These are phyloP conservation scores for Lentinus tigrinus DNA, from an alignment of 768 basidiomycete genomes.

Conservation along the genomic window DNA sequence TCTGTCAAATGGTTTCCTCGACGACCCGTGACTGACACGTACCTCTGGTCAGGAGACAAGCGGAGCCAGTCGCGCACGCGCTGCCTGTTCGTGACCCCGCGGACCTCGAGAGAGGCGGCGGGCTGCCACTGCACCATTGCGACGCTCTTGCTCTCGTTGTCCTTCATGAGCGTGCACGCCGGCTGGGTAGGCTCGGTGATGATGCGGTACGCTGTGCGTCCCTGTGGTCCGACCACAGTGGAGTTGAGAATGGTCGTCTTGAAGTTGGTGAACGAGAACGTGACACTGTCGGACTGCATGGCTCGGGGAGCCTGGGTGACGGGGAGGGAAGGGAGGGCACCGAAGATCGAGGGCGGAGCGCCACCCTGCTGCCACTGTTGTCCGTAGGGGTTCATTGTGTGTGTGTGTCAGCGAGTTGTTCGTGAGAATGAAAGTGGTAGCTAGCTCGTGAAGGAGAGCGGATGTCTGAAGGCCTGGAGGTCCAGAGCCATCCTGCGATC, in stretches of 20 bases:
- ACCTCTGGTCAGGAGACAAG: constrained; percentile 48
- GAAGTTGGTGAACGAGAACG: constrained; percentile 51
- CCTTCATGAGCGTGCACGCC: constrained; percentile 54
- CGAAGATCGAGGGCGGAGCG: constrained; percentile 53
- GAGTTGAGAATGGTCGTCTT: constrained; percentile 56
- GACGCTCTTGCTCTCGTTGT: constrained; percentile 43
- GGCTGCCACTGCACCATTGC: constrained; percentile 59
- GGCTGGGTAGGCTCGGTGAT: constrained; percentile 49
- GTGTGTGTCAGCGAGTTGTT: not conserved
- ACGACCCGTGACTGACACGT: constrained; percentile 10
- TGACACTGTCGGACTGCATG: constrained; percentile 31
- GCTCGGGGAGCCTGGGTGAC: constrained; percentile 24
- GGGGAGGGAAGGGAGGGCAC: constrained; percentile 56
- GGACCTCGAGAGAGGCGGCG: constrained; percentile 52
- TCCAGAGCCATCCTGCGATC: not conserved
- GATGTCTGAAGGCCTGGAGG: not conserved
- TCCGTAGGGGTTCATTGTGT: constrained; percentile 28
- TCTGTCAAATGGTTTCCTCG: not conserved
- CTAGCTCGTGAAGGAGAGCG: not conserved
- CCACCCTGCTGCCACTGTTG: constrained; percentile 22
- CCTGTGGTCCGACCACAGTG: constrained; percentile 50
- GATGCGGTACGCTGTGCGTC: constrained; percentile 47
- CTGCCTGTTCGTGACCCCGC: constrained; percentile 46
- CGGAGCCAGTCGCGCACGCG: constrained; percentile 50
- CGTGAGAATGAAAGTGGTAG: not conserved